Evolutionary conservation across 305 asterid species (phyloP).

Genomic region (Fraxinus angustifolia): DNA sequence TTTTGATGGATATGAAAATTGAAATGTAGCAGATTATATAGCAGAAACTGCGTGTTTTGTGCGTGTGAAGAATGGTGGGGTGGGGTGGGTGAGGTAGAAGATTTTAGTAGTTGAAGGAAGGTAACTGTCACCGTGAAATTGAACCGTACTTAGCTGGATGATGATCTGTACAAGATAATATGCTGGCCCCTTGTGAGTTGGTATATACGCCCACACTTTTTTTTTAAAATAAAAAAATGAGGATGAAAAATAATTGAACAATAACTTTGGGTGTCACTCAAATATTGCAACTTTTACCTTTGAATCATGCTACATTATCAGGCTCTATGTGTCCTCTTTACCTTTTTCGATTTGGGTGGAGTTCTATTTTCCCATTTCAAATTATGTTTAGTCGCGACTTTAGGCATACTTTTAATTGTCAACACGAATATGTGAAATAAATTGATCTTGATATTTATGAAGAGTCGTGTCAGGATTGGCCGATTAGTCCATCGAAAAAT

Average conservation of each 20-base stretch:
- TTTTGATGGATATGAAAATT: background rate
- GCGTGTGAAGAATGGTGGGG: background rate
- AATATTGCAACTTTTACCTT: background rate
- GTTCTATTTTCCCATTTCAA: background rate
- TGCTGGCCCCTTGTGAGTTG: background rate
- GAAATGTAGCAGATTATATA: background rate
- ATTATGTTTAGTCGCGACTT: background rate
- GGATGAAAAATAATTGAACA: background rate
- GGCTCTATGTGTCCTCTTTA: too few relatives aligned
- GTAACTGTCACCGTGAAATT: slow-evolving; percentile 3
- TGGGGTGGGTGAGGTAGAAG: background rate
- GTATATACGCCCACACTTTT: background rate
- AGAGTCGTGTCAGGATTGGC: background rate
- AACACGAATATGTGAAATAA: background rate
- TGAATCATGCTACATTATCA: too few relatives aligned
- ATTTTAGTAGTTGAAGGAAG: slow-evolving; percentile 11
- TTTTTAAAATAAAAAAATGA: background rate
- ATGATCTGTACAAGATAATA: background rate
- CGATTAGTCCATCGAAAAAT: background rate
- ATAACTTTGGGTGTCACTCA: background rate
- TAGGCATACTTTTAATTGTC: background rate
- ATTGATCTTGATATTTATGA: background rate
- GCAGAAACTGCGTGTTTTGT: background rate
- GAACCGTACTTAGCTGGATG: slow-evolving; percentile 18
- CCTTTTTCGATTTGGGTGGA: background rate